Evolutionary conservation across 306 rosid species (phyloP).

Genomic region (Castanea crenata): DNA sequence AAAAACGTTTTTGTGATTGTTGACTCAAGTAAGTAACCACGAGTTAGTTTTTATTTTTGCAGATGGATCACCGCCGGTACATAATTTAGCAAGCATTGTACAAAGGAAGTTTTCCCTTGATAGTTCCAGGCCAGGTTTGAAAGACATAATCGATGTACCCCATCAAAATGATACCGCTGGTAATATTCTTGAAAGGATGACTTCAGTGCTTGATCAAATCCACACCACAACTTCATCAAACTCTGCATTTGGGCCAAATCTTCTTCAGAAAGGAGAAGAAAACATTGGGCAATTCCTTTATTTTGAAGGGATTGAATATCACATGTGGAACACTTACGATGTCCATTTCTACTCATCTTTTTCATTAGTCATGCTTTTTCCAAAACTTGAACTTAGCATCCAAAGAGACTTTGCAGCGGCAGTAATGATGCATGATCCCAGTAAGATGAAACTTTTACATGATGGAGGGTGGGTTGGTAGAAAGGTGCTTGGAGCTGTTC

Average conservation of each 20-base stretch:
- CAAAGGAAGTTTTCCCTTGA: conserved; percentile 77
- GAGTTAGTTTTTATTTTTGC: conserved; percentile 16
- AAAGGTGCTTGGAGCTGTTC: conserved; percentile 97
- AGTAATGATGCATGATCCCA: conserved; percentile 96
- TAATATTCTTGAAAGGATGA: conserved; percentile 76
- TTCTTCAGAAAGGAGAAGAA: conserved; percentile 90
- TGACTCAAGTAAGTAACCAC: neutral
- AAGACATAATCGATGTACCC: conserved; percentile 27
- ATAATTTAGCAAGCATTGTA: conserved; percentile 42
- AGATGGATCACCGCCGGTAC: conserved; percentile 80
- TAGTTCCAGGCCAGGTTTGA: conserved; percentile 38
- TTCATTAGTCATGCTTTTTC: conserved; percentile 76
- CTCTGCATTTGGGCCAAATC: conserved; percentile 74
- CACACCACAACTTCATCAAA: conserved; percentile 48
- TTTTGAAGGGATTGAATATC: conserved; percentile 90
- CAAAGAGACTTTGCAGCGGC: conserved; percentile 98
- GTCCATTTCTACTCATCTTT: conserved; percentile 94
- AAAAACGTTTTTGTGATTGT: neutral
- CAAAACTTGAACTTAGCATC: conserved; percentile 89
- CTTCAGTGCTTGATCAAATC: conserved; percentile 55
- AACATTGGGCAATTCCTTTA: conserved; percentile 93
- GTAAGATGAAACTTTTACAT: conserved; percentile 55
- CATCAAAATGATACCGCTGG: conserved; percentile 62
- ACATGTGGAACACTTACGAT: conserved; percentile 93
- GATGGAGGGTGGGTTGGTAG: conserved; percentile 68